A percentile compares a stretch with the other conserved stretches of the same genome.
Evolutionary conservation across 192 early-diverging fungal species (phyloP).

Genomic region (Coemansia guatemalensis): DNA sequence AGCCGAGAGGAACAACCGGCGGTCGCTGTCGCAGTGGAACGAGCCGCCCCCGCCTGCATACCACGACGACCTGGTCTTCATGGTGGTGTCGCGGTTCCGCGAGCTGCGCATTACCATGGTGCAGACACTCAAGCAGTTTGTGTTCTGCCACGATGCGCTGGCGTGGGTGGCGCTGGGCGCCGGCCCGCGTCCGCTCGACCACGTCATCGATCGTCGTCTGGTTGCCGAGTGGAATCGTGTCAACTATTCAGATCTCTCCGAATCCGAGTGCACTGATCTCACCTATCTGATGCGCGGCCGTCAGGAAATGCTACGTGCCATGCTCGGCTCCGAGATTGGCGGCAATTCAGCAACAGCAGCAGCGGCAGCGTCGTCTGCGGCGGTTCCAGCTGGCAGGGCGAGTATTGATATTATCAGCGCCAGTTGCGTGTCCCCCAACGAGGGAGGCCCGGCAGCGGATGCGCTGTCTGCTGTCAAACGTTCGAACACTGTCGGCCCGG

Average conservation of each 20-base stretch:
- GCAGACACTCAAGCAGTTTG: constrained; percentile 80
- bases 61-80: constrained; percentile 61
- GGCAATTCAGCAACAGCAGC: not conserved
- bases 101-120: constrained; percentile 80
- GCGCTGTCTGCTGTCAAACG: constrained; percentile 33
- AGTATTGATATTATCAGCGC: constrained; percentile 42
- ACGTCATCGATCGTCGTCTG: constrained; percentile 43
- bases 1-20: constrained; percentile 11
- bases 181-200: constrained; percentile 40
- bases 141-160: constrained; percentile 81
- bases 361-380: not conserved
- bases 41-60: constrained; percentile 30
- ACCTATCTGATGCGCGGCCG: constrained; percentile 47
- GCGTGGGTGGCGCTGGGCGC: constrained; percentile 53
- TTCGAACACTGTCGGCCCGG: constrained; percentile 47
- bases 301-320: constrained; percentile 44
- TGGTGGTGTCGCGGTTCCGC: constrained; percentile 64
- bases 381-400: constrained; percentile 18
- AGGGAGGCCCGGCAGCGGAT: not conserved
- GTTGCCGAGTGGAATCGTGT: constrained; percentile 53
- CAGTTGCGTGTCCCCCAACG: not conserved
- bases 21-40: constrained; percentile 32
- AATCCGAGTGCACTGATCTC: constrained; percentile 30
- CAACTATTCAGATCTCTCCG: constrained; percentile 23
- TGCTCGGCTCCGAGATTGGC: constrained; percentile 31